Base-by-base conservation (phyloP, 208 protist genomes). In the Crithidia mellificae region DNA sequence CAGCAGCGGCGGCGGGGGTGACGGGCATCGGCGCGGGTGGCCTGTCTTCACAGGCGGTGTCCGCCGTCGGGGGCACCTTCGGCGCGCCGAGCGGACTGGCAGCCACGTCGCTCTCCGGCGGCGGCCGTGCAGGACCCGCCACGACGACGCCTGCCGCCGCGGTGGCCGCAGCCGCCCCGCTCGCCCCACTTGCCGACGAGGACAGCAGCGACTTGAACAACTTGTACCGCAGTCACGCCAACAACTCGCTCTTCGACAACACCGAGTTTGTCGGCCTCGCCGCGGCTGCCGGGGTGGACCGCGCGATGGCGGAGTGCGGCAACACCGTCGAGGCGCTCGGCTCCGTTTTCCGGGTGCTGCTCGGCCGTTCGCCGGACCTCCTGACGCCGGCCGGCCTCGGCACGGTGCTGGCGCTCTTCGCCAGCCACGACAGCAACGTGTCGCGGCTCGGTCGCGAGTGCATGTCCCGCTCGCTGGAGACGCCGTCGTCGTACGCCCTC, bases 391-490 rank as follows among this genome's bases (percentile, higher is more conserved):
- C 74, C 6, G 56, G 66, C 27, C 47, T 92, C 22, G 25, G 63
- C 32, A 49, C 83, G 24, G 70, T 95, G 34, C 76, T 93, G 34
- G 53, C 63, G 8, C 72, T 91, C 56, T 78, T 91, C 17, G 67
- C 58, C 17, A 69, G 61, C 34, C 64, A 72, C 43, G 77, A 91
- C 68, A 52, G 53, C 39, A 72, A 55, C 43, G 67, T 95, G 22
- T 70, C 64, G 9, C 64, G 81, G 39, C 68, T 93, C 2, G 87
- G 90, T 6, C 63, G 75, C 0, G 74, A 78, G 65, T 92, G 85
- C 54, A 79, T 93, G 30, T 29, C 72, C 38, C 72, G 68, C 53
- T 87, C 81, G 30, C 72, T 95, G n/a, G 78, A 85, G 9, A 83
- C 62, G 41, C 55, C 65, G 29, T 81, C 84, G 2, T 77, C 78